Evolutionary conservation across 768 basidiomycete genomes (phyloP), one percentile per base, ranked within the genome.

Genomic region (Boletus sp.): DNA sequence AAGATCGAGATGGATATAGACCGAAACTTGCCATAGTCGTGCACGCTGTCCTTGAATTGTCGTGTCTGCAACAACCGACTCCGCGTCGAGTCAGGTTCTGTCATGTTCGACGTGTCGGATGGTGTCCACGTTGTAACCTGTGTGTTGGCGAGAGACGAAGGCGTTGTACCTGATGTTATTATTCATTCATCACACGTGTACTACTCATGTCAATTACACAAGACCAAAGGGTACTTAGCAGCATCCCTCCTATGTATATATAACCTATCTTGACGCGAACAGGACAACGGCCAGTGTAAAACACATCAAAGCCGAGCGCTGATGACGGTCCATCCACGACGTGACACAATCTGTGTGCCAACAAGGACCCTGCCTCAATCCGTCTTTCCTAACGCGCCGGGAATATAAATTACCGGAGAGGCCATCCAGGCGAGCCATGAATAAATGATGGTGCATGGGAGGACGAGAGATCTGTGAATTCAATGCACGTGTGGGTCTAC

Each of bases 31-130:
- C 76, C 75, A 54, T 71, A 73, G 57, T 76, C 75, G 53, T 77
- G 76, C 19, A 77, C 70, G 42, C 73, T 67, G 58, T 75, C 74
- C 60, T 74, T 76, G 63, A 75, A 71, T 11, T 64, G 52, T 8
- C 68, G 53, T 27, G 57, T 59, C 29, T 57, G 61, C 10, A 41
- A 23, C 25, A 52, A 9, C 1, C 57, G 57, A 5, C 44, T 49
- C 7, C 54, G 55, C 25, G 45, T 52, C 29, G 50, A 41, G 9
- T 35, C 30, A 0, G 33, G 1, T 27, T 54, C 58, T 3, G 53
- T n/a, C 60, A 45, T 34, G 38, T 7, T 47, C 17, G 33, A n/a
- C 11, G 32, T 46, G 17, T 10, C 23, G 46, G 33, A 23, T 23
- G 33, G 44, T 23, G 14, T 23, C 13, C 32, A 10, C 45, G 30